phyloP scores from a whole-genome alignment of 768 basidiomycete species.

The Tricholomella constricta region DNA sequence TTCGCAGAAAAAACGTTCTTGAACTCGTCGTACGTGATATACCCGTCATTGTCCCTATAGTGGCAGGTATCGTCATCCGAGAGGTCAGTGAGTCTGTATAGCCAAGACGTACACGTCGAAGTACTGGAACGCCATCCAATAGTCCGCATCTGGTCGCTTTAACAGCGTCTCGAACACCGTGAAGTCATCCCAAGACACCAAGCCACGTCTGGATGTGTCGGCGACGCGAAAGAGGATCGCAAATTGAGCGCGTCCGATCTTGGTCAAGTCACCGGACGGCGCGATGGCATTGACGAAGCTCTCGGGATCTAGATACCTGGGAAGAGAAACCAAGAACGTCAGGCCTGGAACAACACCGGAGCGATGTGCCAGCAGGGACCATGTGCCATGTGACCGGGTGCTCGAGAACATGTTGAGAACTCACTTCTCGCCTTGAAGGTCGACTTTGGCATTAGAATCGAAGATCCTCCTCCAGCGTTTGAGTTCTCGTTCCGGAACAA shows the following conservation, averaged over 20 bases:
- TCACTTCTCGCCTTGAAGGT: constrained; percentile 84
- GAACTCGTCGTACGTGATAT: constrained; percentile 93
- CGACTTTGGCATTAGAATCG: constrained; percentile 76
- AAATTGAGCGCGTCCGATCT: constrained; percentile 87
- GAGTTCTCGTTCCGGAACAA: constrained; percentile 79
- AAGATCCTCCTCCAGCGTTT: constrained; percentile 89
- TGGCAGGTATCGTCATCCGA: constrained; percentile 8
- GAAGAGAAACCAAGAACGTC: constrained; percentile 14
- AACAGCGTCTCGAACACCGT: constrained; percentile 91
- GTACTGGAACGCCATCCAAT: constrained; percentile 95
- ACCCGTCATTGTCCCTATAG: constrained; percentile 83
- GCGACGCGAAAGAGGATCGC: constrained; percentile 89
- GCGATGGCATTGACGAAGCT: constrained; percentile 96
- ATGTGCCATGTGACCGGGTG: constrained; percentile 5
- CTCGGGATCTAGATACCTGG: constrained; percentile 82
- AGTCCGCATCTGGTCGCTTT: constrained; percentile 95
- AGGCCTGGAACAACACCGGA: constrained; percentile 10
- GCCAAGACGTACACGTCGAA: constrained; percentile 78
- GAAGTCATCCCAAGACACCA: constrained; percentile 95
- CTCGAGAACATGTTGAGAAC: constrained; percentile 27
- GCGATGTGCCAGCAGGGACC: constrained; percentile 7
- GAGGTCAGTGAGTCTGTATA: background rate
- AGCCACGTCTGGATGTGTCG: constrained; percentile 71
- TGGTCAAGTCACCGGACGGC: constrained; percentile 79
- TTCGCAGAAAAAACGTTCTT: constrained; percentile 87